phyloP scores from a whole-genome alignment of 169 alveolate species.

The Plasmodium gaboni region DNA sequence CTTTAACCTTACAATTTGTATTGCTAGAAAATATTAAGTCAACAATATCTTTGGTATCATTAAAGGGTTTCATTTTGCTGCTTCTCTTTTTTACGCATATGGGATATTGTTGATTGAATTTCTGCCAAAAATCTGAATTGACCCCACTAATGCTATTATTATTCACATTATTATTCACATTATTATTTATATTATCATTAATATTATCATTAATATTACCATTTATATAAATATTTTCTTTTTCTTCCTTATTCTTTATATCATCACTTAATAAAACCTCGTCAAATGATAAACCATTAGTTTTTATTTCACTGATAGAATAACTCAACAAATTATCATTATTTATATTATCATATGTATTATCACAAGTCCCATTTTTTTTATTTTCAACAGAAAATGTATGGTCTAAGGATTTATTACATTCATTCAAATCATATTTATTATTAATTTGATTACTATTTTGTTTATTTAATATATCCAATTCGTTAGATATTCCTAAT shows the following conservation, averaged over 20 bases:
- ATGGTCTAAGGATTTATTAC: background rate
- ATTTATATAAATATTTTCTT: background rate
- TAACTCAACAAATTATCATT: background rate
- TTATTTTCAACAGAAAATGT: background rate
- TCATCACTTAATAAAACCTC: too few species aligned
- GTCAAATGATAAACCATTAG: too few species aligned
- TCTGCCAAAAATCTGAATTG: background rate
- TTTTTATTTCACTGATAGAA: slow-evolving; percentile 1
- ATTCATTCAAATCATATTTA: background rate
- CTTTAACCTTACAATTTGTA: background rate
- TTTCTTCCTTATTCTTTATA: background rate
- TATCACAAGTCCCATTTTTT: background rate
- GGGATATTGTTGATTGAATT: background rate
- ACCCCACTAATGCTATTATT: too few species aligned
- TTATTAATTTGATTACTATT: background rate
- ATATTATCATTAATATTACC: too few species aligned
- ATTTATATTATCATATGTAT: background rate
- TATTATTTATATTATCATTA: too few species aligned
- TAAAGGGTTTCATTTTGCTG: slow-evolving; percentile 1
- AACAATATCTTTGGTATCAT: slow-evolving; percentile 33
- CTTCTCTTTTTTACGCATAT: background rate
- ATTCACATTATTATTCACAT: too few species aligned
- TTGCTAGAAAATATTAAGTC: slow-evolving; percentile 20
- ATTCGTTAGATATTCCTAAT: too few species aligned
- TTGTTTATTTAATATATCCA: background rate